A percentile compares a stretch with the other conserved stretches of the same genome.
Conservation (phyloP, 306 rosid genomes). For the Dryas drummondii region DNA sequence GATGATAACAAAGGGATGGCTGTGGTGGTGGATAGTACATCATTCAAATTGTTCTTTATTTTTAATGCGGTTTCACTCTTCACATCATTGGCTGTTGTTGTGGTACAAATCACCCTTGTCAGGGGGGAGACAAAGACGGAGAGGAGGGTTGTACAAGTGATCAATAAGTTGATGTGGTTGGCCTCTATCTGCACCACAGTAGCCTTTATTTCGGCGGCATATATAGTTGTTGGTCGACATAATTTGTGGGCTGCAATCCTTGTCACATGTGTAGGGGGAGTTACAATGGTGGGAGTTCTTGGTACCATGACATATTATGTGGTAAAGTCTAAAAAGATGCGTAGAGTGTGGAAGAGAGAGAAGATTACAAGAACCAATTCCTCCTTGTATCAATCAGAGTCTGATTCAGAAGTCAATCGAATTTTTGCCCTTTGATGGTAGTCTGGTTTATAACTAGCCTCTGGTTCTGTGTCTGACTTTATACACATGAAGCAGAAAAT, state of each 20-base stretch:
- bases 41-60: conserved; percentile 70
- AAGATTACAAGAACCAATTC: conserved; percentile 31
- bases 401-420: conserved; percentile 67
- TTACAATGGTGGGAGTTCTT: conserved; percentile 61
- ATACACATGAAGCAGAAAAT: conserved; percentile 21
- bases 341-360: conserved; percentile 57
- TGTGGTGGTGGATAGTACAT: conserved; percentile 35
- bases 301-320: conserved; percentile 81
- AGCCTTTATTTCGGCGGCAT: conserved; percentile 70
- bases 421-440: conserved; percentile 62
- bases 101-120: conserved; percentile 84
- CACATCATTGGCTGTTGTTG: conserved; percentile 74
- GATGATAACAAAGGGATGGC: conserved; percentile 51
- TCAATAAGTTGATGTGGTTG: conserved; percentile 92
- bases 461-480: conserved; percentile 13
- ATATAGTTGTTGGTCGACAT: conserved; percentile 70
- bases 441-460: conserved; percentile 18
- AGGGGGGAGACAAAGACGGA: conserved; percentile 78
- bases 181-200: conserved; percentile 74
- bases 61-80: conserved; percentile 75
- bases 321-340: conserved; percentile 52
- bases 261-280: conserved; percentile 55
- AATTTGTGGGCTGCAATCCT: conserved; percentile 75
- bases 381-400: conserved; percentile 37
- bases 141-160: conserved; percentile 71